Evolutionary conservation across 2,329 filamentous ascomycete genomes (phyloP), one percentile per base, ranked within the genome.

Genomic region (Purpureocillium lavendulum): DNA sequence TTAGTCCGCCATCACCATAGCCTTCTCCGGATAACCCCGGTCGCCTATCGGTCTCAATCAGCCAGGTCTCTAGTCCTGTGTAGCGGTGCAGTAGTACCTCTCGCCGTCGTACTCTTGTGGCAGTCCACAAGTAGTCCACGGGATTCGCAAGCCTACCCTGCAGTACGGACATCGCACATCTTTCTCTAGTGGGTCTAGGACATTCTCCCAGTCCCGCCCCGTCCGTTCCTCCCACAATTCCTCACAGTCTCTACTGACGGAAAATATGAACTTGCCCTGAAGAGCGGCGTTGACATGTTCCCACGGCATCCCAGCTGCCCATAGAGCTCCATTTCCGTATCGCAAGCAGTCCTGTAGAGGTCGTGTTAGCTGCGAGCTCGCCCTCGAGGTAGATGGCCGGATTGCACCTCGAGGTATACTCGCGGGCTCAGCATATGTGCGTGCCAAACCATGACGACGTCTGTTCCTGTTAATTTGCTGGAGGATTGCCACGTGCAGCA

Each of bases 371-470:
- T 16, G 3, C 13, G 15, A 15, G 4, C 6, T 31, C 10, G n/a
- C n/a, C 21, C 10, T 14, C n/a, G 30, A 4, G 30, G 30, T 4
- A 8, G 30, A 31, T n/a, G 11, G 9, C 4, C 30, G 14, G n/a
- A 55, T 47, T 77, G 82, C 52, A 84, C 81, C 40, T 84, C 80
- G 7, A 82, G 68, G 50, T 79, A 85, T 18, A 62, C 64, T 38
- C 77, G 64, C 0, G 82, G 82, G 43, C 85, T 86, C 2, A 87
- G 67, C 68, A 83, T 76, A 46, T 82, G 81, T 0, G 80, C 62
- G 56, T 87, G 82, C 77, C 80, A 85, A 0, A 86, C 78, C 77
- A 87, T 79, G 11, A 87, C 55, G 0, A 86, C 72, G 56, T 87
- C 82, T 67, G 55, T 29, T 11, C 12, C 17, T n/a, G n/a, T n/a